Percentiles rank a stretch among this genome's conserved stretches.
Conservation (phyloP, 768 basidiomycete genomes). For the Tricholoma furcatifolium region DNA sequence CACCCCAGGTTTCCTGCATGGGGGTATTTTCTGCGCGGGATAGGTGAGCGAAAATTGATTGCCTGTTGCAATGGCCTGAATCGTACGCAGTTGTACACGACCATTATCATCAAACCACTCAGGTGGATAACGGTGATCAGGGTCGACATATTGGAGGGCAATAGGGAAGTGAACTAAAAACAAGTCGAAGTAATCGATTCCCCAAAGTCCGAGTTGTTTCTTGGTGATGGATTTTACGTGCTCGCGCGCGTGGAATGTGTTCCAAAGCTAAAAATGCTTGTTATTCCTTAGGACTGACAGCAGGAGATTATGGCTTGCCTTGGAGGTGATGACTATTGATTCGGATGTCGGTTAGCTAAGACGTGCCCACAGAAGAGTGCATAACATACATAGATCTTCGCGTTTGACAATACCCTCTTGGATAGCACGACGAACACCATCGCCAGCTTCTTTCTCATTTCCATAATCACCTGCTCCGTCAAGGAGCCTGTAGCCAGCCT, state of each 20-base stretch:
- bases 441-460: constrained; percentile 84
- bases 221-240: constrained; percentile 57
- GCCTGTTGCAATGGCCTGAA: neutral
- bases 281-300: neutral
- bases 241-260: constrained; percentile 81
- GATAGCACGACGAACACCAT: constrained; percentile 77
- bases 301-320: constrained; percentile 39
- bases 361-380: neutral
- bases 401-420: constrained; percentile 81
- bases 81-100: constrained; percentile 62
- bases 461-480: constrained; percentile 88
- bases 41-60: neutral
- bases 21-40: constrained; percentile 54
- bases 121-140: constrained; percentile 72
- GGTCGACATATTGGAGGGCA: constrained; percentile 78
- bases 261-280: constrained; percentile 64
- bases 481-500: constrained; percentile 82
- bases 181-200: constrained; percentile 80
- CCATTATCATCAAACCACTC: constrained; percentile 80
- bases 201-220: constrained; percentile 78
- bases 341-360: neutral
- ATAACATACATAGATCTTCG: constrained; percentile 75
- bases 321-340: constrained; percentile 74
- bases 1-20: constrained; percentile 81
- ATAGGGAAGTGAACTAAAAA: constrained; percentile 88